Base-by-base conservation (phyloP, 371 early-diverging fungal genomes). In the Mucor piriformis region DNA sequence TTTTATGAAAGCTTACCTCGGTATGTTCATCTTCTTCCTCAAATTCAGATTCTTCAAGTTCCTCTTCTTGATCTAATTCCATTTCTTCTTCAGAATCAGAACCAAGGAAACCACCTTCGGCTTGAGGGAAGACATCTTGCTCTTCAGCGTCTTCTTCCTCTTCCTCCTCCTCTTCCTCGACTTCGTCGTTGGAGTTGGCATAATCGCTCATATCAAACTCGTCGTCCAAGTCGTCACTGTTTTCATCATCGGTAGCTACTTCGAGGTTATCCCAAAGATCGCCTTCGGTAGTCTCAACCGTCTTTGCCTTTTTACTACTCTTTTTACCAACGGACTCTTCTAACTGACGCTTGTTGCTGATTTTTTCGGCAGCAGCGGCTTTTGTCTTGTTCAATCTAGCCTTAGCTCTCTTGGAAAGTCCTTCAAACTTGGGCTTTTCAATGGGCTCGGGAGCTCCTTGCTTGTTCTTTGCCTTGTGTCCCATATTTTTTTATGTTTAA, bases 381-480 rank as follows among this genome's bases (percentile, higher is more conserved):
- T 54, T 65, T 24, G 54, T 57, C 44, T 66, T 71, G 47, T 64
- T 77, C 48, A 59, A 46, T 32, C 56, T 65, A 54, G 63, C 61
- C 51, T 55, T 61, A 33, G 57, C 59, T 69, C 75, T 70, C 56
- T 64, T 69, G n/a, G 66, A 63, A 29, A 68, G 59, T 25, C 69
- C 67, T 21, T 63, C 53, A 38, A 37, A 53, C 8, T 52, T 61
- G 3, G 61, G 49, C 47, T 63, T 64, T 24, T 71, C 67, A 35
- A 89, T 59, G 10, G 87, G 84, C 35, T 70, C 64, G 15, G 90
- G 89, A 46, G 62, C 78, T 18, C 67, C 63, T 77, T 90, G 90
- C 82, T 88, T 85, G 61, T 87, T 87, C 63, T 76, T 85, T 50
- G 86, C 78, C 32, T 81, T 83, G 37, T 84, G 72, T 54, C 87